A percentile compares a stretch with the other conserved stretches of the same genome.
phyloP scores from a whole-genome alignment of 2,329 filamentous ascomycete genomes.

The Penicillium sp. region DNA sequence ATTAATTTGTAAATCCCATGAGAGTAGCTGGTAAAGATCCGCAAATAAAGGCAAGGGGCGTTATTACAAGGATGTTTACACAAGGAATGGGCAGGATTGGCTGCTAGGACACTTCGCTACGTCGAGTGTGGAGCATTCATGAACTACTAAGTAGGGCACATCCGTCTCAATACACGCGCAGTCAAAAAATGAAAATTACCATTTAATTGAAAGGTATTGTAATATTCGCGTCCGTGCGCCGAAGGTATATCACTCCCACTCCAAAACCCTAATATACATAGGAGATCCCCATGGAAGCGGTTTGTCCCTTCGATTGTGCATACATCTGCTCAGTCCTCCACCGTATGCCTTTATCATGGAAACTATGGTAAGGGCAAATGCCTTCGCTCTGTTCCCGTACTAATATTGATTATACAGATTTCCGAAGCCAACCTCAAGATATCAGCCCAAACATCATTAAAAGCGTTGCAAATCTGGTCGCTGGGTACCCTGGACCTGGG shows the following conservation, averaged over 20 bases:
- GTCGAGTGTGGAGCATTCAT: background rate
- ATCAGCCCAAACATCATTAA: background rate
- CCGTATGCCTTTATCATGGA: background rate
- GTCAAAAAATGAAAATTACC: background rate
- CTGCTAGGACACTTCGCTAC: background rate
- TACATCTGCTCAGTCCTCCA: background rate
- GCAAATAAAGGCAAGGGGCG: background rate
- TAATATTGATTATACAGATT: background rate
- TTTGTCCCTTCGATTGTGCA: background rate
- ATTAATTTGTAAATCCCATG: background rate
- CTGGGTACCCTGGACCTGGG: background rate
- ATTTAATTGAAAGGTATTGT: background rate
- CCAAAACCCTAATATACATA: background rate
- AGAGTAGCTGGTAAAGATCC: background rate
- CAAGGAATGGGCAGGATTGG: background rate
- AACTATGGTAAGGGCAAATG: background rate
- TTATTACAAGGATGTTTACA: background rate
- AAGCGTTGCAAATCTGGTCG: background rate
- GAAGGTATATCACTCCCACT: background rate
- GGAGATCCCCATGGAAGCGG: background rate
- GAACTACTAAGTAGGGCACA: background rate
- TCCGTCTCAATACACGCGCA: background rate
- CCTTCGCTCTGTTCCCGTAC: background rate
- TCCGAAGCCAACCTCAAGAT: background rate
- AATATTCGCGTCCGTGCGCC: background rate